Percentiles rank a stretch among this genome's conserved stretches.
Conservation (phyloP, 2,329 filamentous ascomycete genomes). For the Colletotrichum limetticola region DNA sequence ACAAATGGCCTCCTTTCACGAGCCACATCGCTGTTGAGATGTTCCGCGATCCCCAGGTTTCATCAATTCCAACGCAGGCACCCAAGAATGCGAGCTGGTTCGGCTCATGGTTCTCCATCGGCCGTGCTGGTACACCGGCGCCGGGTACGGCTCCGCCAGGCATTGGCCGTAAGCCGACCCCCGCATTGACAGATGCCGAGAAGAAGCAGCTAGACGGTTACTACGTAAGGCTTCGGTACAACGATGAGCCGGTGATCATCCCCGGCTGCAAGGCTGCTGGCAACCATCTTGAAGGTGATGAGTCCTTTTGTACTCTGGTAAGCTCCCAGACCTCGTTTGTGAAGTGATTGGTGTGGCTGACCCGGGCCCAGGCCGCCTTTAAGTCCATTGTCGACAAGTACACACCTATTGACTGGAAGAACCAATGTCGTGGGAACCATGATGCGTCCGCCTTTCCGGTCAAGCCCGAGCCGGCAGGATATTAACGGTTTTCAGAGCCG, state of each 20-base stretch:
- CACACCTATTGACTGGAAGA: constrained; percentile 82
- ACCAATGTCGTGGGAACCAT: constrained; percentile 60
- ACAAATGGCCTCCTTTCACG: constrained; percentile 91
- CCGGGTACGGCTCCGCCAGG: constrained; percentile 49
- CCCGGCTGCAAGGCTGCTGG: constrained; percentile 82
- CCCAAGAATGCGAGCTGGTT: constrained; percentile 44
- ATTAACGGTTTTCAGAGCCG: constrained; percentile 40
- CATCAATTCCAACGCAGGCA: constrained; percentile 35
- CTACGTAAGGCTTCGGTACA: constrained; percentile 92
- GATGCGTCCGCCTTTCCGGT: constrained; percentile 56
- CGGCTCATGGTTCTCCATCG: constrained; percentile 43
- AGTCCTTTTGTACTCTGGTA: constrained; percentile 90
- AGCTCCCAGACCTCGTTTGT: constrained; percentile 41
- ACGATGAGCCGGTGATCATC: constrained; percentile 83
- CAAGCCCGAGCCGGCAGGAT: constrained; percentile 64
- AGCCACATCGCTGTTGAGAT: constrained; percentile 92
- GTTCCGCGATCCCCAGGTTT: constrained; percentile 68
- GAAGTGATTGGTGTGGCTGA: background rate
- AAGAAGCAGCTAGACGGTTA: constrained; percentile 71
- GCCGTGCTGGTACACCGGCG: constrained; percentile 30
- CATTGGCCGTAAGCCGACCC: constrained; percentile 70
- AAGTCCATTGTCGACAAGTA: constrained; percentile 92
- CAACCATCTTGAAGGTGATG: constrained; percentile 87
- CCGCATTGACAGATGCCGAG: constrained; percentile 66
- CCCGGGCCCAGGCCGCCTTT: constrained; percentile 75